Base-by-base conservation (phyloP, 2,329 filamentous ascomycete species). In the Tricladium varicosporioides region DNA sequence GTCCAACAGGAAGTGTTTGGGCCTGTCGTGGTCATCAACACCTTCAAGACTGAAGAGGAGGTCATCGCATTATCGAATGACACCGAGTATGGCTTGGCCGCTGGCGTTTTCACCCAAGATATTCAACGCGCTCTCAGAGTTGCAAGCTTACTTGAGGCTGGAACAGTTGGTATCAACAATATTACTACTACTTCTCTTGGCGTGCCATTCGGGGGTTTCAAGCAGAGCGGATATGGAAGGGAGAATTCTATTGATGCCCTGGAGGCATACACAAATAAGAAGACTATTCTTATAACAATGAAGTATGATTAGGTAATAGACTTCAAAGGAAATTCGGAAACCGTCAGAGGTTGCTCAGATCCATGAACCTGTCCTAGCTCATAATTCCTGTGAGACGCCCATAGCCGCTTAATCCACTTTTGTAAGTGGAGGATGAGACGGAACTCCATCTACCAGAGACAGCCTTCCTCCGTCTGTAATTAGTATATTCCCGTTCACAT, bases 11-110 rank as follows among this genome's bases (percentile, higher is more conserved):
- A 43, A 67, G 70, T n/a, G 27, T 64, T 64, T 60, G 84, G 85
- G 0, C 84, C 85, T 0, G 84, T 88, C 4, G 79, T 83, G 0
- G 78, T 78, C 19, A 79, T 87, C 61, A 78, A 78, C 53, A 78
- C 75, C 0, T 85, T 85, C 71, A 79, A 81, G 65, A 78, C 75
- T 0, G 82, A 85, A 63, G 76, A 79, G 19, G 81, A 85, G 61
- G 80, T 75, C 1, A 65, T 85, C 27, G 67, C 72, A 42, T 70
- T 76, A 27, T 81, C 82, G 1, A 86, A 86, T 64, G 76, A 84
- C 64, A 80, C 78, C 7, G 78, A 78, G 32, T 84, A 80, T 62
- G 83, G 82, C 2, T 72, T 85, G 1, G 80, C 80, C 40, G 76
- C 78, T 19, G 71, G 78, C 0, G 72, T 83, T 2, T 83, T 81